Percentiles rank a stretch among this genome's conserved stretches.
Evolutionary conservation across 306 rosid genomes (phyloP).

Genomic region (Lathyrus aphaca): DNA sequence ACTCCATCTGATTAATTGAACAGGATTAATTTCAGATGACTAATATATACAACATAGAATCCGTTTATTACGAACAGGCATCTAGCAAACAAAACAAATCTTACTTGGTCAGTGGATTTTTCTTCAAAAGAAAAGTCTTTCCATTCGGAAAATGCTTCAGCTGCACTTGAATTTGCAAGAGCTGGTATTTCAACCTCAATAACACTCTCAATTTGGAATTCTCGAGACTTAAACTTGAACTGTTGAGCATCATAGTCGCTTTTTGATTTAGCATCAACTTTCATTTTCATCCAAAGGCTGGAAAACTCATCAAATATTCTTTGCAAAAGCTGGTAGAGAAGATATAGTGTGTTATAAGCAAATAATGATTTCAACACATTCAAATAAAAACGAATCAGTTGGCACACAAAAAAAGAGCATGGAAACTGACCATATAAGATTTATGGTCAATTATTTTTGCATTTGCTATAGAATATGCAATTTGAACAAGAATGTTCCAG

Average conservation of each 20-base stretch:
- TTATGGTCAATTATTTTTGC: too few relatives aligned
- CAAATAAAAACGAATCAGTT: constrained; percentile 25
- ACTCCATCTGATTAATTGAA: constrained; percentile 55
- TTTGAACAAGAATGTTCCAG: too few relatives aligned
- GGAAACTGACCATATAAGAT: constrained; percentile 61
- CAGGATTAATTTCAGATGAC: constrained; percentile 19
- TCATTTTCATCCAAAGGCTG: constrained; percentile 64
- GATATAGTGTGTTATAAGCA: constrained; percentile 34
- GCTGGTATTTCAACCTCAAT: constrained; percentile 64
- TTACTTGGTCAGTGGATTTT: constrained; percentile 42
- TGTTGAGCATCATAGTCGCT: constrained; percentile 61
- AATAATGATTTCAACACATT: constrained; percentile 11
- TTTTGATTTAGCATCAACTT: constrained; percentile 53
- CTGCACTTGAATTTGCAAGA: constrained; percentile 45
- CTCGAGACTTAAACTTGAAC: constrained; percentile 74
- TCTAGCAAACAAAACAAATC: constrained; percentile 13
- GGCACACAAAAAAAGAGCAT: constrained; percentile 10
- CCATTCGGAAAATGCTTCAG: constrained; percentile 68
- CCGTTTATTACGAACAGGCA: background rate
- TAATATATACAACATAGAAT: background rate
- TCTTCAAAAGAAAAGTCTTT: constrained; percentile 58
- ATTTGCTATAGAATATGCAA: too few relatives aligned
- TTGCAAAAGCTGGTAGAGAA: constrained; percentile 63
- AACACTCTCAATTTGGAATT: constrained; percentile 63
- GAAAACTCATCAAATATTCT: constrained; percentile 66